Base-by-base conservation (phyloP, 116 monocot species). In the Cymodocea nodosa region DNA sequence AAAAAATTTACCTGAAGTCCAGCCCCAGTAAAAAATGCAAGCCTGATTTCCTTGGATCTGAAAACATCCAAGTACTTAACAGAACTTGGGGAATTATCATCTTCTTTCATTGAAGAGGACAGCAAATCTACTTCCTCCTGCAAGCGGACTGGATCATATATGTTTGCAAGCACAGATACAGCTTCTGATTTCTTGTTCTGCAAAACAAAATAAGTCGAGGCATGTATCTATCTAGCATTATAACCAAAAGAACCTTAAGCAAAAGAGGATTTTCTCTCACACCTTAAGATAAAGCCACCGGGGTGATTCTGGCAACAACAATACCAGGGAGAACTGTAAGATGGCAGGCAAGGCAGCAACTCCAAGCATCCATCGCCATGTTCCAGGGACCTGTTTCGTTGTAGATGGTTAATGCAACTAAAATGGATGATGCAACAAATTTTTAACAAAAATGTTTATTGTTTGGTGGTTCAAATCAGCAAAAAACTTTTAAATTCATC, bases 331-430 rank as follows among this genome's bases (percentile, higher is more conserved):
- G 49, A 95, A 90, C 72, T 95, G 95, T 34, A 95, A 37, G 55
- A 95, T 78, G 49, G 95, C 95, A 50, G 95, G 95, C 50, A 95
- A 23, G 64, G 90, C 87, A 68, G 90, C 74, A 59, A 85, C 81
- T 63, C 95, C 90, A 52, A 95, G 85, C 90, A 95, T 95, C 95
- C 95, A 95, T 19, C 95, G 82, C 95, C 95, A 95, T 59, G 90
- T 95, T 59, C 95, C 95, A 66, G 72, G 11, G 23, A 95, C 85
- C 95, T 95, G 72, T 49, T 64, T n/a, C 62, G 37, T n/a, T 36
- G n/a, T 71, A 50, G 48, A 50, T 60, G 35, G 25, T 61, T 39
- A 19, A 62, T 60, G 16, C 7, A 35, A 34, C 37, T 15, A 17
- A 34, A 15, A 17, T 9, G 37, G 35, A 61, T 35, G 37, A 35